Evolutionary conservation across 495 filamentous ascomycete species (phyloP).

Genomic region (Corynascus novoguineensis): DNA sequence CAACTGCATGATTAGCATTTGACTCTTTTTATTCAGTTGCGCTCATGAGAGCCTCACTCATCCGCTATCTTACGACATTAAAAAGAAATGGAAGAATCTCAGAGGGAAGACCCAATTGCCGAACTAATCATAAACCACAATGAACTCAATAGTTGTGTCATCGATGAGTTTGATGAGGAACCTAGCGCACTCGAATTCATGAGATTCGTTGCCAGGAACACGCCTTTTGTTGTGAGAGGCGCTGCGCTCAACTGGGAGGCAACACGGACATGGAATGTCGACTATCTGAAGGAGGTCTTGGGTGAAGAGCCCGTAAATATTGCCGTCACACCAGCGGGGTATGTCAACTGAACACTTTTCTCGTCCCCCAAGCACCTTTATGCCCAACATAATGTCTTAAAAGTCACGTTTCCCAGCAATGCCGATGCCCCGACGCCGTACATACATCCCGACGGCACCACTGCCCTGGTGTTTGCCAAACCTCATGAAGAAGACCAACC

Average conservation of each 20-base stretch:
- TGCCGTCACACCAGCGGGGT: slow-evolving; percentile 65
- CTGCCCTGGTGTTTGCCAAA: slow-evolving; percentile 49
- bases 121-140: slow-evolving; percentile 60
- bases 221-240: slow-evolving; percentile 61
- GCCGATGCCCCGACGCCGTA: slow-evolving; percentile 52
- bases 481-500: slow-evolving; percentile 49
- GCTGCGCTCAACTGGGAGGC: slow-evolving; percentile 57
- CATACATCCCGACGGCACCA: slow-evolving; percentile 23
- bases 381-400: not conserved
- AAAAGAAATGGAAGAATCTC: slow-evolving; percentile 14
- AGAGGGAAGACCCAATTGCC: slow-evolving; percentile 34
- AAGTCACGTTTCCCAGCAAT: slow-evolving; percentile 37
- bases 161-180: slow-evolving; percentile 53
- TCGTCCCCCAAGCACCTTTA: not conserved
- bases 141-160: slow-evolving; percentile 54
- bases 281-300: slow-evolving; percentile 50
- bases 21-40: not conserved
- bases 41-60: not conserved
- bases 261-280: slow-evolving; percentile 51
- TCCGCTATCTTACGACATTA: not conserved
- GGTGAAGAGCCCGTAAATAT: slow-evolving; percentile 54
- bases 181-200: slow-evolving; percentile 70
- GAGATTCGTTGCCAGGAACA: slow-evolving; percentile 60
- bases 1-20: not conserved
- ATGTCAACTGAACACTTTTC: slow-evolving; percentile 16